A percentile compares a stretch with the other conserved stretches of the same genome.
These are phyloP conservation scores for Nitzschia putrida DNA, from an alignment of 108 stramenopile genomes.

Conservation along the genomic window DNA sequence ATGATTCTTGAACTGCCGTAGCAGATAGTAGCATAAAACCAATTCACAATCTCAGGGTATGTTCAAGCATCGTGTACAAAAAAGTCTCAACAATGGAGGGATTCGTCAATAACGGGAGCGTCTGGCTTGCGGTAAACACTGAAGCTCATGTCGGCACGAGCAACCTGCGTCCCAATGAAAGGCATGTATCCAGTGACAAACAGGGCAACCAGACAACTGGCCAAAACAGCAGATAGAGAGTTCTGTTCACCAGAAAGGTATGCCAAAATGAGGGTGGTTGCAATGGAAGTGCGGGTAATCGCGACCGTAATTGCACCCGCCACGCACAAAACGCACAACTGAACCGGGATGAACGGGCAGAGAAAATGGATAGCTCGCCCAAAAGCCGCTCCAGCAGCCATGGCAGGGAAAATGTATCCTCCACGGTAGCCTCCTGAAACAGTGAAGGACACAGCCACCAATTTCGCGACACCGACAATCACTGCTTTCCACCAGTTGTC, in stretches of 20 bases:
- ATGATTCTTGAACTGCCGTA: too few species aligned
- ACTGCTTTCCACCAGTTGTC: slow-evolving; percentile 37
- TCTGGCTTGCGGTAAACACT: slow-evolving; percentile 40
- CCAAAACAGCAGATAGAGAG: slow-evolving; percentile 50
- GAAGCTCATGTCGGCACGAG: slow-evolving; percentile 49
- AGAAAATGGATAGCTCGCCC: slow-evolving; percentile 49
- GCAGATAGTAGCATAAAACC: too few species aligned
- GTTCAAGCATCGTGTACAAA: too few species aligned
- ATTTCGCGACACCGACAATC: slow-evolving; percentile 56
- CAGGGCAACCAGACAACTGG: slow-evolving; percentile 48
- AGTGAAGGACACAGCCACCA: slow-evolving; percentile 64
- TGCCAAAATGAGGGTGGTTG: slow-evolving; percentile 55
- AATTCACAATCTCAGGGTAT: too few species aligned
- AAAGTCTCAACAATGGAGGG: too few species aligned
- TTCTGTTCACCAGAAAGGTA: slow-evolving; percentile 60
- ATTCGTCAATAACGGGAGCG: slow-evolving; percentile 4
- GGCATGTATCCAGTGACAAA: slow-evolving; percentile 68
- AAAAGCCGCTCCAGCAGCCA: slow-evolving; percentile 63
- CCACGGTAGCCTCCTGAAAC: slow-evolving; percentile 68
- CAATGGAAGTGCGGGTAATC: slow-evolving; percentile 63
- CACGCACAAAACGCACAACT: slow-evolving; percentile 49
- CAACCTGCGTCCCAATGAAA: slow-evolving; percentile 60
- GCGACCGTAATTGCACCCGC: slow-evolving; percentile 71
- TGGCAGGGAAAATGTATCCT: slow-evolving; percentile 71
- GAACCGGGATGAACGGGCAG: slow-evolving; percentile 41